These are phyloP conservation scores for Cordyceps sp. DNA, from an alignment of 2,329 filamentous ascomycete genomes.

Conservation along the genomic window DNA sequence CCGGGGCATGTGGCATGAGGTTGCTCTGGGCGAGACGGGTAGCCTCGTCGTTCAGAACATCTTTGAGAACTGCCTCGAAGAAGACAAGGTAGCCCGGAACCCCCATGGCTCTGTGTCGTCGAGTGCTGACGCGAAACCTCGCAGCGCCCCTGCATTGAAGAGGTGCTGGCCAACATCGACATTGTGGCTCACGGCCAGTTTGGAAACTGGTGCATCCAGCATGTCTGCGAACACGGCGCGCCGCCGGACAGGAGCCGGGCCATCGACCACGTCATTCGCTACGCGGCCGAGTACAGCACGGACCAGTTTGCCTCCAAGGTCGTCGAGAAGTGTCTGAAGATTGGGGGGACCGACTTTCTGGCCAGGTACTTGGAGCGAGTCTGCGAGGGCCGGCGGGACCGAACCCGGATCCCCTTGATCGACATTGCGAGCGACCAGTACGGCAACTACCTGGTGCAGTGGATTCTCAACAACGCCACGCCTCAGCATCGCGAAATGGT, in stretches of 20 bases:
- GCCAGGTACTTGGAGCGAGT: conserved; percentile 86
- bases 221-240: conserved; percentile 92
- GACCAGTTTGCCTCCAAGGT: conserved; percentile 99
- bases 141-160: conserved; percentile 93
- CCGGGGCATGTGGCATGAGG: conserved; percentile 95
- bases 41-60: conserved; percentile 98
- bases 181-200: conserved; percentile 95
- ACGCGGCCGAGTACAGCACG: conserved; percentile 92
- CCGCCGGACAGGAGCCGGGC: conserved; percentile 83
- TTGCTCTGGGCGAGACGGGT: conserved; percentile 90
- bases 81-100: conserved; percentile 65
- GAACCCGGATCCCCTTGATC: conserved; percentile 90
- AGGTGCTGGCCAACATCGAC: conserved; percentile 88
- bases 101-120: neutral
- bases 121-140: conserved; percentile 5
- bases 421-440: conserved; percentile 98
- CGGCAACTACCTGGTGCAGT: conserved; percentile 95
- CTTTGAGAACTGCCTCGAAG: conserved; percentile 96
- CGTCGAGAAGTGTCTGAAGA: conserved; percentile 97
- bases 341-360: conserved; percentile 79
- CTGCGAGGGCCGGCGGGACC: conserved; percentile 77
- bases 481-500: conserved; percentile 86
- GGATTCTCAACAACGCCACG: conserved; percentile 79
- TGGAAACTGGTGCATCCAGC: conserved; percentile 99
- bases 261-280: conserved; percentile 87